phyloP scores from a whole-genome alignment of 495 filamentous ascomycete species.

The Neurospora sp. region DNA sequence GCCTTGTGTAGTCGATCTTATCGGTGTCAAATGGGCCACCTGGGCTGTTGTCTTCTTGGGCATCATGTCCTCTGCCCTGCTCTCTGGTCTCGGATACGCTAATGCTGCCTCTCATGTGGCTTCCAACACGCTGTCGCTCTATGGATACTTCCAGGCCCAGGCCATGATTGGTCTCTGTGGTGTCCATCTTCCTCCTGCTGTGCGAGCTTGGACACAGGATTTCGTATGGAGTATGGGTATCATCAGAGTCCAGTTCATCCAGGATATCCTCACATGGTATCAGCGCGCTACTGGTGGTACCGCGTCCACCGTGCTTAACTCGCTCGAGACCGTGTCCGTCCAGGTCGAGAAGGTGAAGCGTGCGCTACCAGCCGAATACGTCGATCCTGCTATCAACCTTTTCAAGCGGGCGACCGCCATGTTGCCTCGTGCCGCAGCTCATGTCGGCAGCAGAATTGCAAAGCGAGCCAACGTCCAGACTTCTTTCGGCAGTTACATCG shows the following conservation, averaged over 20 bases:
- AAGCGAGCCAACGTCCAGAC: slow-evolving; percentile 40
- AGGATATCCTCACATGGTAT: slow-evolving; percentile 89
- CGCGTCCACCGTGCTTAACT: slow-evolving; percentile 69
- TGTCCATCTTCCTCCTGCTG: slow-evolving; percentile 80
- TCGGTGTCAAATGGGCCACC: slow-evolving; percentile 79
- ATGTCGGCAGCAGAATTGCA: slow-evolving; percentile 25
- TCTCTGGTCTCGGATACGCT: slow-evolving; percentile 77
- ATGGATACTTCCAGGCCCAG: slow-evolving; percentile 92
- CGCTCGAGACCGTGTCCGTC: slow-evolving; percentile 67
- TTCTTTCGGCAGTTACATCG: slow-evolving; percentile 47
- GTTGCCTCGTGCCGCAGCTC: slow-evolving; percentile 32
- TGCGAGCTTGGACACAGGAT: slow-evolving; percentile 92
- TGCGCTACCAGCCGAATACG: slow-evolving; percentile 23
- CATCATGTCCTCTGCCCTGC: slow-evolving; percentile 72
- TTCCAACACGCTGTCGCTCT: slow-evolving; percentile 83
- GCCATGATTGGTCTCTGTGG: slow-evolving; percentile 88
- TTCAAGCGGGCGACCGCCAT: slow-evolving; percentile 37
- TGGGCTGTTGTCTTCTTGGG: slow-evolving; percentile 80
- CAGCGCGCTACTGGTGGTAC: slow-evolving; percentile 87
- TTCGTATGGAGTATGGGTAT: slow-evolving; percentile 99
- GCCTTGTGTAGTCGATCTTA: slow-evolving; percentile 53
- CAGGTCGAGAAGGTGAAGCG: slow-evolving; percentile 65
- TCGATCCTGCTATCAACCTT: slow-evolving; percentile 26
- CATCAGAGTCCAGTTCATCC: slow-evolving; percentile 78
- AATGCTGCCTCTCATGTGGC: slow-evolving; percentile 96